Base-by-base conservation (phyloP, 768 basidiomycete species). In the Cystobasidium onofrii region DNA sequence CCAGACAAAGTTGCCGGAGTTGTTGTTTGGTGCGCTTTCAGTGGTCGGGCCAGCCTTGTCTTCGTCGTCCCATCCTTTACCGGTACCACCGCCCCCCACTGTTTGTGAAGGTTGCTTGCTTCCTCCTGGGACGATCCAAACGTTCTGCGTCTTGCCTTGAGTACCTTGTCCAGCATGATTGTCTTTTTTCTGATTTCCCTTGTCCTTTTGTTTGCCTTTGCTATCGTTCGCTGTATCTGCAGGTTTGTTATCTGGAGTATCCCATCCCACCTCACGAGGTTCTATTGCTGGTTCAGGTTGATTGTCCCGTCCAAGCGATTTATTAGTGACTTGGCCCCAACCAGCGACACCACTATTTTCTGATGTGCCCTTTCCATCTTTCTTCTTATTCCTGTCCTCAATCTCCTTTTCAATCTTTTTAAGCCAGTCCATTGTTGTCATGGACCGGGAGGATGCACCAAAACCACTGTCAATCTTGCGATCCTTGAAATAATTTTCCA, bases 391-490 rank as follows among this genome's bases (percentile, higher is more conserved):
- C n/a, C 46, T 50, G 12, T 54, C 44, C 31, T 67, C 57, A 4
- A 60, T 67, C 17, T 67, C 65, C 65, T 67, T 6, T 34, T 43
- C 65, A 43, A 46, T 29, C 29, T 43, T 67, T 31, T 67, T 67
- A 20, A 50, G 41, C 65, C 65, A 67, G 17, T 67, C 65, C n/a
- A 67, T 29, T 10, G 29, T 34, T 1, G 65, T 33, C 65, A 46
- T 3, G 6, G 10, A 25, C 9, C n/a, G 12, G 20, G 46, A 50
- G 4, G 46, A 50, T 3, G 46, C 9, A n/a, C 46, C 46, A 50
- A 15, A 15, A 18, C 36, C 55, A 43, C 36, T 1, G 23, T 23
- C 29, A 1, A 7, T 50, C 44, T 71, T 36, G 46, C 55, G 69
- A 12, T 60, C 55, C 23, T 71, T 31, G 25, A 71, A 71, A 36